phyloP scores from a whole-genome alignment of 2,329 filamentous ascomycete species.

The Fusarium domesticum region DNA sequence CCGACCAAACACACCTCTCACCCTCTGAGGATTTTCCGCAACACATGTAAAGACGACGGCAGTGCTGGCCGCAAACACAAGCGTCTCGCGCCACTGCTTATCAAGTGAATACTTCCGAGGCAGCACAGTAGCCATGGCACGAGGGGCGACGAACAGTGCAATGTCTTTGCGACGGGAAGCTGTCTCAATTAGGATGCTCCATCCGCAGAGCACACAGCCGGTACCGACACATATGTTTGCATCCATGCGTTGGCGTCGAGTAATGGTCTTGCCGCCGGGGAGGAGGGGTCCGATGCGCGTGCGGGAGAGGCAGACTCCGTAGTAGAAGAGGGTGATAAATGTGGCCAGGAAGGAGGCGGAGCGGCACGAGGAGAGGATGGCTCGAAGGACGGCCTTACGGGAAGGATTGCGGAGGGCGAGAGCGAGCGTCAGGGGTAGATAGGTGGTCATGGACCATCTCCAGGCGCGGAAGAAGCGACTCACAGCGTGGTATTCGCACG shows the following conservation, averaged over 20 bases:
- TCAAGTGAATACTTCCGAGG: constrained; percentile 63
- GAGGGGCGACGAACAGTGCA: constrained; percentile 75
- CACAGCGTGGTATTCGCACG: constrained; percentile 70
- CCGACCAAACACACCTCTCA: constrained; percentile 66
- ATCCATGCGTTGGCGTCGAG: constrained; percentile 52
- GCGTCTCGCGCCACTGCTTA: constrained; percentile 64
- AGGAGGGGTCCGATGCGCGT: constrained; percentile 70
- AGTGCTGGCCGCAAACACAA: constrained; percentile 64
- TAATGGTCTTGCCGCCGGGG: constrained; percentile 49
- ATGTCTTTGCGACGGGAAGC: constrained; percentile 67
- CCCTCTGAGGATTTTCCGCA: constrained; percentile 58
- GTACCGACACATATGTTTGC: constrained; percentile 65
- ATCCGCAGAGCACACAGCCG: constrained; percentile 75
- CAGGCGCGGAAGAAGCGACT: constrained; percentile 67
- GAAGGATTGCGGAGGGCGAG: constrained; percentile 53
- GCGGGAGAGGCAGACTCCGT: constrained; percentile 75
- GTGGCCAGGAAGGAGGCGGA: constrained; percentile 75
- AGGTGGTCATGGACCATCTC: constrained; percentile 71
- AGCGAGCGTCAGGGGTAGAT: constrained; percentile 71
- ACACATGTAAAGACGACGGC: constrained; percentile 69
- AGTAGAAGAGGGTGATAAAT: constrained; percentile 80
- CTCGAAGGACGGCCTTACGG: constrained; percentile 46
- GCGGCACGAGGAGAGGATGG: constrained; percentile 59
- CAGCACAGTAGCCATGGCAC: constrained; percentile 71
- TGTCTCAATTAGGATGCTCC: constrained; percentile 75